phyloP scores from a whole-genome alignment of 108 stramenopile genomes.

The Cyclotella sp. region DNA sequence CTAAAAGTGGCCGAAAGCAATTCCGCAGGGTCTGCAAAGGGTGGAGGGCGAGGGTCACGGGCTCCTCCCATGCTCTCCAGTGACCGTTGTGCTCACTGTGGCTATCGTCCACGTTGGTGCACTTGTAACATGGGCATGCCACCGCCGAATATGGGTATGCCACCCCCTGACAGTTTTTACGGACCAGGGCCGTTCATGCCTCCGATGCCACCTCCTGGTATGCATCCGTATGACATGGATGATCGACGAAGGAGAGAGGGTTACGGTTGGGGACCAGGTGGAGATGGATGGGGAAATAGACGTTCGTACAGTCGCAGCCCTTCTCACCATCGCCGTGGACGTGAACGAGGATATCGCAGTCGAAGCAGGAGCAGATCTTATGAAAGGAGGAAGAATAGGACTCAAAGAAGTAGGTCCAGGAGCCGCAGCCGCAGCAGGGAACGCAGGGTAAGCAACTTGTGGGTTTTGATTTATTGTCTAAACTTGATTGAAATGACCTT shows the following conservation, averaged over 20 bases:
- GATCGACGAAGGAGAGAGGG: constrained; percentile 47
- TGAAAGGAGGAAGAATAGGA: constrained; percentile 10
- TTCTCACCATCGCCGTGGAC: constrained; percentile 54
- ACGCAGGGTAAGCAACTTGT: constrained; percentile 26
- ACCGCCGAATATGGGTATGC: constrained; percentile 44
- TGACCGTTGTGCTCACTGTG: constrained; percentile 79
- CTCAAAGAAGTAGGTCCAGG: constrained; percentile 20
- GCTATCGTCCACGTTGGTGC: constrained; percentile 88
- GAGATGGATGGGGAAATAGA: constrained; percentile 50
- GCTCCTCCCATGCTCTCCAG: constrained; percentile 35
- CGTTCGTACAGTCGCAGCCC: constrained; percentile 70
- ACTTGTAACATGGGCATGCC: constrained; percentile 62
- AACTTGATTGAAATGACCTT: background rate
- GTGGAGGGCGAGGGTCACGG: constrained; percentile 35
- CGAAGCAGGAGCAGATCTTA: constrained; percentile 46
- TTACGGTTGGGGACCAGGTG: constrained; percentile 46
- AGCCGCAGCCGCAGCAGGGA: constrained; percentile 45
- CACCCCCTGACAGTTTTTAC: constrained; percentile 37
- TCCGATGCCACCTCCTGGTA: constrained; percentile 40
- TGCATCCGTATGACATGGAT: constrained; percentile 41
- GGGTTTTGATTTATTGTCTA: background rate
- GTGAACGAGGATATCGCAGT: constrained; percentile 55
- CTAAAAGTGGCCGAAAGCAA: constrained; percentile 87
- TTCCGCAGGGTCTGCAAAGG: constrained; percentile 72
- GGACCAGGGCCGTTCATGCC: constrained; percentile 46